A percentile compares a stretch with the other conserved stretches of the same genome.
Conservation (phyloP, 1,284 basidiomycete species). For the Cryptococcus hybrid region DNA sequence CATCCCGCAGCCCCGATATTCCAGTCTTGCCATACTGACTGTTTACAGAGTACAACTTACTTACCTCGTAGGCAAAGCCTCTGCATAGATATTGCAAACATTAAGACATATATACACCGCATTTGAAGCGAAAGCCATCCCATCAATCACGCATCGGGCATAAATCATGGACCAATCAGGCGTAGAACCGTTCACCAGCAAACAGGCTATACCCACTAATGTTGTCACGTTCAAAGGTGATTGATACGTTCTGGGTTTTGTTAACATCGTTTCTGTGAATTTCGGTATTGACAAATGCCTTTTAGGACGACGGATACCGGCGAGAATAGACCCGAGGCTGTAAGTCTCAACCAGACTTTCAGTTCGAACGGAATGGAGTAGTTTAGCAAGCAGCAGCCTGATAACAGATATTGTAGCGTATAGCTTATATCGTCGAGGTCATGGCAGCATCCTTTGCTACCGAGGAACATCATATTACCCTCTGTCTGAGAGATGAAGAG, state of each 20-base stretch:
- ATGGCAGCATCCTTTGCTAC: conserved; percentile 62
- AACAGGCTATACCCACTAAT: conserved; percentile 45
- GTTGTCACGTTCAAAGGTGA: conserved; percentile 42
- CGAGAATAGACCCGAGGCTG: conserved; percentile 46
- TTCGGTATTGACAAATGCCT: neutral
- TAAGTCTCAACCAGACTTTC: conserved; percentile 15
- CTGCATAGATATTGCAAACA: too few species aligned
- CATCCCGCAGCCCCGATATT: too few species aligned
- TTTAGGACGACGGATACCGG: conserved; percentile 40
- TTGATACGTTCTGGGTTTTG: neutral
- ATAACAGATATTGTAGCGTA: conserved; percentile 21
- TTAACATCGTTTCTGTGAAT: neutral
- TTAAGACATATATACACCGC: too few species aligned
- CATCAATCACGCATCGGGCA: too few species aligned
- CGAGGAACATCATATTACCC: conserved; percentile 74
- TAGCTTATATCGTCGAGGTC: conserved; percentile 44
- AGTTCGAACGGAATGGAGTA: too few species aligned
- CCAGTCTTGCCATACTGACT: too few species aligned
- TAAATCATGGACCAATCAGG: neutral
- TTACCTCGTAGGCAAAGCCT: too few species aligned
- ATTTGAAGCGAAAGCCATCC: too few species aligned
- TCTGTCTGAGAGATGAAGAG: conserved; percentile 80
- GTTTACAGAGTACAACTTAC: too few species aligned
- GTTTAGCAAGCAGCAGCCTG: neutral
- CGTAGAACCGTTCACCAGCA: conserved; percentile 16